Evolutionary conservation across 768 basidiomycete genomes (phyloP).

Genomic region (Clitopilus passeckerianus): DNA sequence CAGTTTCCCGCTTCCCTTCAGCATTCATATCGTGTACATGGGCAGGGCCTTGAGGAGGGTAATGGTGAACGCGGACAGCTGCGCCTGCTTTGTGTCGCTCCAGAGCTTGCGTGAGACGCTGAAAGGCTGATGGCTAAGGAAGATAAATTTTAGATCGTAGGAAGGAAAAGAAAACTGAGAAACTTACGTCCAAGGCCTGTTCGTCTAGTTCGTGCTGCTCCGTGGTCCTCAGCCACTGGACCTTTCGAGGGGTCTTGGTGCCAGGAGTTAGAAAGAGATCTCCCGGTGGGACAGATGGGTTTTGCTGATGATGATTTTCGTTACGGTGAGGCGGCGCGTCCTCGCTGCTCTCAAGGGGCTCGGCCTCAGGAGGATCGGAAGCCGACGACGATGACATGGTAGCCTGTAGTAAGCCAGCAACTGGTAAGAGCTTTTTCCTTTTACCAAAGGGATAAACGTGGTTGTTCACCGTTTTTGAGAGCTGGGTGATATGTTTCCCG

Average conservation of each 20-base stretch:
- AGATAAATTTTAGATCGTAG: conserved; percentile 1
- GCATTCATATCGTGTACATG: conserved; percentile 6
- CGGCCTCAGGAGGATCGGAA: background rate
- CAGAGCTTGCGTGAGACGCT: conserved; percentile 38
- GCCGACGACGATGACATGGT: background rate
- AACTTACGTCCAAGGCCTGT: conserved; percentile 45
- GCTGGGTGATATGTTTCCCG: background rate
- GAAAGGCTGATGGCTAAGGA: conserved; percentile 41
- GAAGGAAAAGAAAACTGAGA: conserved; percentile 4
- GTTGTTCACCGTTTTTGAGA: no score
- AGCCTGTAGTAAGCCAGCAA: background rate
- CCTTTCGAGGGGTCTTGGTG: conserved; percentile 43
- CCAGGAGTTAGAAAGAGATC: conserved; percentile 18
- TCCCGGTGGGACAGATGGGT: conserved; percentile 2
- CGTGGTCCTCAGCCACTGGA: conserved; percentile 42
- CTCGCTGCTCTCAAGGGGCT: background rate
- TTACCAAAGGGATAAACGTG: background rate
- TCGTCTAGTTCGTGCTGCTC: conserved; percentile 45
- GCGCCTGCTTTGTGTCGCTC: conserved; percentile 39
- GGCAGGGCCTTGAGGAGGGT: conserved; percentile 18
- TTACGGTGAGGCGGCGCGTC: background rate
- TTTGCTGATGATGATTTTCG: background rate
- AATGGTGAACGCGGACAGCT: conserved; percentile 21
- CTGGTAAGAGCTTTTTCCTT: background rate
- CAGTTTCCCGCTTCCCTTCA: conserved; percentile 2